phyloP scores from a whole-genome alignment of 305 asterid species.

The Fraxinus xanthoxyloides region DNA sequence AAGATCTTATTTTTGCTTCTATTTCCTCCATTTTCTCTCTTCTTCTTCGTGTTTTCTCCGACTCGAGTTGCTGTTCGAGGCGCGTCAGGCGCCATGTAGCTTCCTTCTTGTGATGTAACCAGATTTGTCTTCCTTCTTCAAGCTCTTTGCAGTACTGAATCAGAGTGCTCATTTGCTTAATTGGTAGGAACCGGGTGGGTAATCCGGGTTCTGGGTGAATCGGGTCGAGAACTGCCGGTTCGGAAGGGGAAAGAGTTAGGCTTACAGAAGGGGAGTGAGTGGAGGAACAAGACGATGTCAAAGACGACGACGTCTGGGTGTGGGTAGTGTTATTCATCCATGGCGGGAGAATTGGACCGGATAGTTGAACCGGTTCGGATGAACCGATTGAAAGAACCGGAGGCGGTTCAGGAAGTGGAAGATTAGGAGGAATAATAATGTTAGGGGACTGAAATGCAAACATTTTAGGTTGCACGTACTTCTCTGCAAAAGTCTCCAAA shows the following conservation, averaged over 20 bases:
- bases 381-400: conserved; percentile 44
- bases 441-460: conserved; percentile 35
- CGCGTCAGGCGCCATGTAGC: conserved; percentile 74
- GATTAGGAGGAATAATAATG: conserved; percentile 26
- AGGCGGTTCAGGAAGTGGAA: conserved; percentile 35
- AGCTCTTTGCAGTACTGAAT: conserved; percentile 56
- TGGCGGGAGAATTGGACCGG: conserved; percentile 33
- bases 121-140: conserved; percentile 64
- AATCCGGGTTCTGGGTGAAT: conserved; percentile 25
- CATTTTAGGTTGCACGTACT: conserved; percentile 67
- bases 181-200: conserved; percentile 29
- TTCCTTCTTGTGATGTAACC: conserved; percentile 69
- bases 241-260: conserved; percentile 63
- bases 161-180: conserved; percentile 45
- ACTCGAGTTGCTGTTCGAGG: conserved; percentile 77
- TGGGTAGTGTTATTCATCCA: conserved; percentile 53
- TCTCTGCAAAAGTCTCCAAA: conserved; percentile 73
- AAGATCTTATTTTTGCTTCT: conserved; percentile 48
- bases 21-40: conserved; percentile 62
- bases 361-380: conserved; percentile 24
- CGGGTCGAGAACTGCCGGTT: conserved; percentile 45
- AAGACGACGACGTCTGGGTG: conserved; percentile 45
- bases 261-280: conserved; percentile 63
- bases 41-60: conserved; percentile 66
- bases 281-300: conserved; percentile 37